These are phyloP conservation scores for Cryptosporidium tyzzeri DNA, from an alignment of 169 alveolate genomes.

Conservation along the genomic window DNA sequence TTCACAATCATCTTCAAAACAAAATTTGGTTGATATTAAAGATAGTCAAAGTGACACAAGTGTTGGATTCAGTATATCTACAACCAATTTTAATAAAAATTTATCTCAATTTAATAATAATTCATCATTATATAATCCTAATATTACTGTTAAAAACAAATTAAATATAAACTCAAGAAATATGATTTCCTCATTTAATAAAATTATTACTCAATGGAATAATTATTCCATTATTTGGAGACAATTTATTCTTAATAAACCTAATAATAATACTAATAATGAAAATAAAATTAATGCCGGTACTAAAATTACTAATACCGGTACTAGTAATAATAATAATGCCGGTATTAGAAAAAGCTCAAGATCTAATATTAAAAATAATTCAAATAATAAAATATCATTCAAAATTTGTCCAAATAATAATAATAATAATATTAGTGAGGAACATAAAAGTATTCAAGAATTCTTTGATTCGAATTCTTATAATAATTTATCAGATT, in stretches of 20 bases:
- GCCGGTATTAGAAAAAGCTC: background rate
- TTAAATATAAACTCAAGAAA: background rate
- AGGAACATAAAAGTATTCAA: too few species aligned
- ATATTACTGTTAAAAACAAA: background rate
- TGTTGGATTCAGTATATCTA: slow-evolving; percentile 15
- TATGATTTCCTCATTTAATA: slow-evolving; percentile 24
- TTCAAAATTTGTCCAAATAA: background rate
- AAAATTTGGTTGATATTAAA: background rate
- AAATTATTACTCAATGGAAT: slow-evolving; percentile 52
- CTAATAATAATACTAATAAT: background rate
- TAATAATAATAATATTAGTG: too few species aligned
- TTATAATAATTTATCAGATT: too few species aligned
- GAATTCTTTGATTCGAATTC: background rate
- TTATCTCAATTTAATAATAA: background rate
- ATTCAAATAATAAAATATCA: background rate
- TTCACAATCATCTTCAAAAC: background rate
- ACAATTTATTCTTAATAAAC: slow-evolving; percentile 12
- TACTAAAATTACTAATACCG: background rate
- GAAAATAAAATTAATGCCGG: background rate
- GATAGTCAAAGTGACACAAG: slow-evolving; percentile 15
- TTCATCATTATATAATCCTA: background rate
- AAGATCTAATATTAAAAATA: slow-evolving; percentile 4
- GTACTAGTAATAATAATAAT: background rate
- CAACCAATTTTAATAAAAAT: background rate
- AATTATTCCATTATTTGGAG: slow-evolving; percentile 69